A percentile compares a stretch with the other conserved stretches of the same genome.
Evolutionary conservation across 129 eudicot species (phyloP).

Genomic region (Lonicera japonica): DNA sequence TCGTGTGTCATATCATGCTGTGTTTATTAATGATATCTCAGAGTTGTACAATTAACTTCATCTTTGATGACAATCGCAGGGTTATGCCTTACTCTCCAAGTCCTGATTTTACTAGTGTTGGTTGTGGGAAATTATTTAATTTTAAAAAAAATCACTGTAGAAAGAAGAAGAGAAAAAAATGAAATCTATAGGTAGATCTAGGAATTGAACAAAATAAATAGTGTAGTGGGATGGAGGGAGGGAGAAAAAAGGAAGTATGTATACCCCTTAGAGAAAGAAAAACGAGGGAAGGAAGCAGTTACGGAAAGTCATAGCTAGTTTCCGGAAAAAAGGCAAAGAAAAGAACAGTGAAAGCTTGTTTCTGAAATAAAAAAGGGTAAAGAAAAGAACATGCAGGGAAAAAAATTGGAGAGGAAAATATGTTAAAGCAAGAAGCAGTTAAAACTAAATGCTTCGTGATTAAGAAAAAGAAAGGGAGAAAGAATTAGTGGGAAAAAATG

Average conservation of each 20-base stretch:
- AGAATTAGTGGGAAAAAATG: neutral
- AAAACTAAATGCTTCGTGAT: neutral
- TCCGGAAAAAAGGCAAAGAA: neutral
- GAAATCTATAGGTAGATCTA: neutral
- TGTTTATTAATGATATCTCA: conserved; percentile 1
- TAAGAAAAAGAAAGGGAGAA: neutral
- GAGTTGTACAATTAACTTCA: conserved; percentile 1
- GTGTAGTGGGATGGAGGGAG: too few species aligned
- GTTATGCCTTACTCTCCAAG: conserved; percentile 11
- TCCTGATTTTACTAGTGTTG: conserved; percentile 15
- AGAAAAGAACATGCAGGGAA: neutral
- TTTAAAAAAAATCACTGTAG: neutral
- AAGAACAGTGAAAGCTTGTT: neutral
- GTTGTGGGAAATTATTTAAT: neutral
- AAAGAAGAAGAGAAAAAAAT: neutral
- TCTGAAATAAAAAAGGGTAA: neutral
- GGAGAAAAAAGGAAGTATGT: too few species aligned
- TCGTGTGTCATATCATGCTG: neutral
- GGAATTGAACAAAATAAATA: too few species aligned
- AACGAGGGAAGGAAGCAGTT: too few species aligned
- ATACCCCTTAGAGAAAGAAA: too few species aligned
- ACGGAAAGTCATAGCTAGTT: too few species aligned
- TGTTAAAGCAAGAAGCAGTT: neutral
- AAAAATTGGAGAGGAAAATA: neutral
- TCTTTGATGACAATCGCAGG: conserved; percentile 24